Percentiles rank a stretch among this genome's conserved stretches.
Conservation (phyloP, 768 basidiomycete species). For the Xerocomellus intermedius region DNA sequence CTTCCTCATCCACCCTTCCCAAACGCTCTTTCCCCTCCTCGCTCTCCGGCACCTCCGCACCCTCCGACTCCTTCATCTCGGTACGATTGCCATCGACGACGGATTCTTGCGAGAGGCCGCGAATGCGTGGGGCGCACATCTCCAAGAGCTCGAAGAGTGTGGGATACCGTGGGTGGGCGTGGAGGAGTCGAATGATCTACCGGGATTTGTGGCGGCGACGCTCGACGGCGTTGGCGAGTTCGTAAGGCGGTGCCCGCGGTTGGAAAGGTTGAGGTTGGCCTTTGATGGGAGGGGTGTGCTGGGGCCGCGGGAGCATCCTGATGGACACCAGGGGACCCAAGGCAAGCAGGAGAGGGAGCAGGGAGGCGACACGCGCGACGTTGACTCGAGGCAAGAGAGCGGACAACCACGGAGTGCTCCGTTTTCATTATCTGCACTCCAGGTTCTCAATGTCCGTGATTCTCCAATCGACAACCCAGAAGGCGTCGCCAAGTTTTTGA, state of each 20-base stretch:
- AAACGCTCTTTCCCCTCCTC: constrained; percentile 25
- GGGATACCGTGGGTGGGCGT: constrained; percentile 28
- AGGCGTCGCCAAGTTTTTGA: constrained; percentile 27
- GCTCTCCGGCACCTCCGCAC: constrained; percentile 17
- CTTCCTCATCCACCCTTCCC: constrained; percentile 25
- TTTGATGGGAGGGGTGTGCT: constrained; percentile 24
- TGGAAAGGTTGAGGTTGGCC: constrained; percentile 20
- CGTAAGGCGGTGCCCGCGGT: constrained; percentile 14
- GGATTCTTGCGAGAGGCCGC: constrained; percentile 26
- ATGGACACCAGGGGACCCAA: background rate
- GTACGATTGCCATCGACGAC: constrained; percentile 29
- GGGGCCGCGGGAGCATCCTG: background rate
- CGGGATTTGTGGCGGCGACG: constrained; percentile 15
- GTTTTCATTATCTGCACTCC: constrained; percentile 8
- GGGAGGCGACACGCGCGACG: background rate
- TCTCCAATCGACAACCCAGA: constrained; percentile 27
- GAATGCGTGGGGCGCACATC: constrained; percentile 24
- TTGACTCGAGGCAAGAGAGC: background rate
- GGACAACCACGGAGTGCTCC: background rate
- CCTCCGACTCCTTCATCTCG: constrained; percentile 26
- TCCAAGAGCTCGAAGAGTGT: constrained; percentile 28
- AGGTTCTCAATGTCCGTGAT: constrained; percentile 29
- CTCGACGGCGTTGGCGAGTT: constrained; percentile 24
- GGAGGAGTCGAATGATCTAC: constrained; percentile 13
- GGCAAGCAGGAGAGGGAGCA: background rate